Percentiles rank a stretch among this genome's conserved stretches.
phyloP scores from a whole-genome alignment of 2,329 filamentous ascomycete species.

The Talaromyces sp. region DNA sequence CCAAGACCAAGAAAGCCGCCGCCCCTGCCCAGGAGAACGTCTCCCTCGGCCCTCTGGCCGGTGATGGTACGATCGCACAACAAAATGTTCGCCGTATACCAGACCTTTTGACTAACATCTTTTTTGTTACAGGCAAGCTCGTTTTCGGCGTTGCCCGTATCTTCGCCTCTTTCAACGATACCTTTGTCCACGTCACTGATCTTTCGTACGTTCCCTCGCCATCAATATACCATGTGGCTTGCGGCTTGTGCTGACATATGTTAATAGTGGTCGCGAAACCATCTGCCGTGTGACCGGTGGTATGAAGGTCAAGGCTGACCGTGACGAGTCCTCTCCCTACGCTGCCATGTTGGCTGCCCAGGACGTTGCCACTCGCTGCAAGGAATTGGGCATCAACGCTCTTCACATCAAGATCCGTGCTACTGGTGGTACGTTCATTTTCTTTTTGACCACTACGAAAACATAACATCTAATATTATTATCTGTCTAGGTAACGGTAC shows the following conservation, averaged over 20 bases:
- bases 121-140: constrained; percentile 68
- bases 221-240: no score
- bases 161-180: constrained; percentile 92
- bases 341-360: constrained; percentile 99
- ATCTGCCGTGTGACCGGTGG: constrained; percentile 99
- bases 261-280: constrained; percentile 96
- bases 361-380: constrained; percentile 90
- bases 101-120: constrained; percentile 4
- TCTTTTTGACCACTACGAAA: background rate
- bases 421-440: constrained; percentile 72
- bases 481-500: constrained; percentile 76
- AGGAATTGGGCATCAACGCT: constrained; percentile 82
- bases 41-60: constrained; percentile 92
- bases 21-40: constrained; percentile 90
- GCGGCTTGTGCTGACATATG: constrained; percentile 50
- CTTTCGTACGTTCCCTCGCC: constrained; percentile 62
- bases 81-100: background rate
- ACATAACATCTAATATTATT: background rate
- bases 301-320: constrained; percentile 99
- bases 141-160: constrained; percentile 98
- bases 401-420: constrained; percentile 99
- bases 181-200: constrained; percentile 99
- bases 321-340: constrained; percentile 99
- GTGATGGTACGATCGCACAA: constrained; percentile 66
- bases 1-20: constrained; percentile 81